Conservation (phyloP, 495 filamentous ascomycete species). For the Aspergillus sclerotioniger region DNA sequence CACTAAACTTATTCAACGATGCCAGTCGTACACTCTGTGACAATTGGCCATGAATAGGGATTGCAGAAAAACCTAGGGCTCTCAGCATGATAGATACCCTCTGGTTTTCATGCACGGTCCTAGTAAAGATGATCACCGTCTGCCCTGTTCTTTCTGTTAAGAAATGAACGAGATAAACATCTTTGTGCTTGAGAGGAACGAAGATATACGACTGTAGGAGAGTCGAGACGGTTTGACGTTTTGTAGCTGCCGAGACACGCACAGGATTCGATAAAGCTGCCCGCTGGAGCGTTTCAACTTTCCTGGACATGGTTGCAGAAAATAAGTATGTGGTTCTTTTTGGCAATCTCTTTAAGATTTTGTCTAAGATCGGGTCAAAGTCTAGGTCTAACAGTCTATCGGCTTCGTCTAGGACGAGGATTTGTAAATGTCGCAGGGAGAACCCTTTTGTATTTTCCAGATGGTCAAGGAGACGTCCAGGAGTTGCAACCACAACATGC, state of each 20-base stretch:
- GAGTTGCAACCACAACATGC: slow-evolving; percentile 81
- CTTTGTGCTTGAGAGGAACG: slow-evolving; percentile 86
- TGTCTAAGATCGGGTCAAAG: slow-evolving; percentile 89
- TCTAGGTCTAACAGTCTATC: slow-evolving; percentile 90
- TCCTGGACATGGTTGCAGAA: slow-evolving; percentile 93
- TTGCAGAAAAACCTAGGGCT: slow-evolving; percentile 75
- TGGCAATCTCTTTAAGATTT: slow-evolving; percentile 79
- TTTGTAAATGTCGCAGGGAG: slow-evolving; percentile 72
- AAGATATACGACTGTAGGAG: slow-evolving; percentile 80
- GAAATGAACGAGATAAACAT: slow-evolving; percentile 81
- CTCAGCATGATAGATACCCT: slow-evolving; percentile 78
- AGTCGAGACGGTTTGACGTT: slow-evolving; percentile 85
- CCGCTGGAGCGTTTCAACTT: slow-evolving; percentile 87
- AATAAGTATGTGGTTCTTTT: slow-evolving; percentile 76
- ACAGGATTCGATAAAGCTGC: slow-evolving; percentile 80
- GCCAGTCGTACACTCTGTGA: slow-evolving; percentile 81
- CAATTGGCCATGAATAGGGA: slow-evolving; percentile 88
- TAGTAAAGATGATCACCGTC: slow-evolving; percentile 80
- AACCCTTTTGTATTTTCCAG: slow-evolving; percentile 97
- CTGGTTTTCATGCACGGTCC: slow-evolving; percentile 94
- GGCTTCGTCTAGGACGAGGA: slow-evolving; percentile 92
- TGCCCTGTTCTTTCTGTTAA: slow-evolving; percentile 81
- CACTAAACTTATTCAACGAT: slow-evolving; percentile 82
- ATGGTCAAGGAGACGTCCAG: slow-evolving; percentile 87
- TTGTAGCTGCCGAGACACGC: slow-evolving; percentile 68